phyloP scores from a whole-genome alignment of 106 monocot species.

The Posidonia australis region DNA sequence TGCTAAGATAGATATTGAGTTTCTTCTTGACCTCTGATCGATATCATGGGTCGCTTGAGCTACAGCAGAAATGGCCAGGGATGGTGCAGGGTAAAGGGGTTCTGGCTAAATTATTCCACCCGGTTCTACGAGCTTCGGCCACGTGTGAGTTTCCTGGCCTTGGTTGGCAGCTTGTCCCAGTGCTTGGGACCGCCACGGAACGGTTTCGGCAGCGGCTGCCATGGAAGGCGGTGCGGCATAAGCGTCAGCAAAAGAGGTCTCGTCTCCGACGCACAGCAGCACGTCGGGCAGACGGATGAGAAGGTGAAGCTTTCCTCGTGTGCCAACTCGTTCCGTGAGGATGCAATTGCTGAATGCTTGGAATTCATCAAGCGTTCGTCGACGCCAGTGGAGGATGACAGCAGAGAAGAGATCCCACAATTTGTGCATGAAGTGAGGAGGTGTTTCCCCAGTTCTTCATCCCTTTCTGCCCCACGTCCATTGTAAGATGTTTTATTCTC shows the following conservation, averaged over 20 bases:
- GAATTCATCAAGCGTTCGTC: neutral
- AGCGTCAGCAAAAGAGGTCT: neutral
- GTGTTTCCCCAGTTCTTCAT: too few relatives aligned
- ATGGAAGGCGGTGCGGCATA: neutral
- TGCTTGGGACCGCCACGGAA: neutral
- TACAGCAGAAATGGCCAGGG: neutral
- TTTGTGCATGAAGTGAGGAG: too few relatives aligned
- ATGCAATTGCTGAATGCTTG: constrained; percentile 3
- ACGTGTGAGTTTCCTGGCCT: neutral
- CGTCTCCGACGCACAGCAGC: too few relatives aligned
- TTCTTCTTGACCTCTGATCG: too few relatives aligned
- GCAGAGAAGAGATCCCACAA: too few relatives aligned
- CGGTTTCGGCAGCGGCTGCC: neutral
- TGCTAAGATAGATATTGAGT: too few relatives aligned
- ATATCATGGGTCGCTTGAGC: neutral
- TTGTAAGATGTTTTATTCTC: too few relatives aligned
- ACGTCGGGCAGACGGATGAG: neutral
- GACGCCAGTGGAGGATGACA: neutral
- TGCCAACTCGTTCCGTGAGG: neutral
- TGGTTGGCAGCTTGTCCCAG: neutral
- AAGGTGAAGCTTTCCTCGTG: neutral
- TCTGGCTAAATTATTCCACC: neutral
- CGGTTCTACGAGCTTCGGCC: neutral
- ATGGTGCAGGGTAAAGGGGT: neutral
- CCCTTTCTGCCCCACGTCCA: too few relatives aligned